phyloP scores from a whole-genome alignment of 2,329 filamentous ascomycete species.

The Diplodia corticola region DNA sequence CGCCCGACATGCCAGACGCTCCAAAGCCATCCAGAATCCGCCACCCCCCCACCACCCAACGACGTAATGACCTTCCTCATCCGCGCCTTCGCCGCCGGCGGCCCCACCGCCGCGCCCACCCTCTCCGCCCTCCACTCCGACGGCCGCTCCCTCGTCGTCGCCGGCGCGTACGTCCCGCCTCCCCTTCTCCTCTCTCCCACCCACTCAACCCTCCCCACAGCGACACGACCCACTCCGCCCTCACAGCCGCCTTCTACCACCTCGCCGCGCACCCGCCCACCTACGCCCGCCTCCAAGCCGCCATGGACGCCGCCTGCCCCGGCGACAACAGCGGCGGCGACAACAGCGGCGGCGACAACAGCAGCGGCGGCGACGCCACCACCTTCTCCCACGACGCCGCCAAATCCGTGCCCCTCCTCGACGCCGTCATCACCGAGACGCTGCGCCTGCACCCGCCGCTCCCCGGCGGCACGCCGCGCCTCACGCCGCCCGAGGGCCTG shows the following conservation, averaged over 20 bases:
- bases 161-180: not conserved
- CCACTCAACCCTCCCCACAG: conserved; percentile 23
- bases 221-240: conserved; percentile 47
- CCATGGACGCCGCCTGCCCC: conserved; percentile 39
- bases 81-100: not conserved
- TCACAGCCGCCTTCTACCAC: conserved; percentile 47
- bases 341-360: conserved; percentile 42
- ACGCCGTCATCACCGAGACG: conserved; percentile 44
- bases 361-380: too few species aligned
- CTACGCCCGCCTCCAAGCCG: conserved; percentile 36
- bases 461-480: conserved; percentile 39
- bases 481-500: conserved; percentile 40
- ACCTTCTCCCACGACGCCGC: conserved; percentile 13
- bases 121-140: not conserved
- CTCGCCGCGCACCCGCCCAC: conserved; percentile 42
- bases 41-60: too few species aligned
- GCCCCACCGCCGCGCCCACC: not conserved
- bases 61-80: conserved; percentile 8
- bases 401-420: conserved; percentile 35
- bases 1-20: too few species aligned
- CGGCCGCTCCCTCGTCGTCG: conserved; percentile 1
- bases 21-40: too few species aligned
- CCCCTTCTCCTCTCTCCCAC: too few species aligned
- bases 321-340: conserved; percentile 43
- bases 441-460: conserved; percentile 45